Base-by-base conservation (phyloP, 306 rosid species). In the Argentina anserina region DNA sequence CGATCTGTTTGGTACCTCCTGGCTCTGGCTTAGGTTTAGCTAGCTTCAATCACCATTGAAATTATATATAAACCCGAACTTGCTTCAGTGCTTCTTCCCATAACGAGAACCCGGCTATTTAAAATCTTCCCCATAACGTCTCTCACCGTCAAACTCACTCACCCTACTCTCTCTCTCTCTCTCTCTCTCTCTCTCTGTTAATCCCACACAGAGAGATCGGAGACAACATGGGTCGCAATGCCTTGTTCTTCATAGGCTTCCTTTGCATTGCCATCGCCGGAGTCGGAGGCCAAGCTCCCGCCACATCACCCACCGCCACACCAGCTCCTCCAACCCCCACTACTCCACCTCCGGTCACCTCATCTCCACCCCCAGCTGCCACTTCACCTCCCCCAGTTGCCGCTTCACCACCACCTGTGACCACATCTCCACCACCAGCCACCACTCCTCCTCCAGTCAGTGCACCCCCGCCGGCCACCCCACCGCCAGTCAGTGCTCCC, bases 221-320 rank as follows among this genome's bases (percentile, higher is more conserved):
- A 0, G 31, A 13, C 25, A 36, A 40, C 40, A 82, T 81, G 90
- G 77, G 69, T 52, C 75, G 55, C 28, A 71, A 36, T n/a, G 69
- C 66, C 1, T 10, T 82, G n/a, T 11, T 85, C 43, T 78, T 72
- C 6, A 5, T 83, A 15, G 86, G 58, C 50, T 81, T 93, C 20
- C 76, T 93, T 68, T 91, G 82, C 83, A 75, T 82, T 79, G 83
- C 69, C 5, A 39, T 80, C 7, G 85, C 89, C 65, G 58, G 71
- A 6, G 98, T 84, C 59, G 81, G 83, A 3, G 98, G 78, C 20
- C 98, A 93, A 72, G 39, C 87, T 50, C 96, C 98, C 1, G 73
- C 97, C 9, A 73, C 75, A 5, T 75, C 97, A 33, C 96, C 97
- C 10, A 60, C 87, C 25, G 0, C 87, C 63, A 41, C 81, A 49